A percentile compares a stretch with the other conserved stretches of the same genome.
These are phyloP conservation scores for Globisporangium polare DNA, from an alignment of 352 stramenopile genomes.

Conservation along the genomic window DNA sequence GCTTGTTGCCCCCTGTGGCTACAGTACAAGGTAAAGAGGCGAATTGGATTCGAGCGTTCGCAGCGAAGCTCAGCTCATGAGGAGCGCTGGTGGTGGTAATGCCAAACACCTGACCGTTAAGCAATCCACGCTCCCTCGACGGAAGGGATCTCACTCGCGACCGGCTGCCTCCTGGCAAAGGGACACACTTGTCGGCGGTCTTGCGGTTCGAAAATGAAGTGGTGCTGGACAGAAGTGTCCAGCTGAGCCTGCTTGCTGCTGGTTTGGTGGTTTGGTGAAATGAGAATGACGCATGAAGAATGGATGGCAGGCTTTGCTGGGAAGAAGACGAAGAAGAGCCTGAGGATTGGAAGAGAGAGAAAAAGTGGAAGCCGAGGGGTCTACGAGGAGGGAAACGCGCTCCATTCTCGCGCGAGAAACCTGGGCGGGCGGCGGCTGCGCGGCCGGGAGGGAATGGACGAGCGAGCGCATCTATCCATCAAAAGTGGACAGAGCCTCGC, in stretches of 20 bases:
- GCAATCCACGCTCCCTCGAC: not conserved
- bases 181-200: not conserved
- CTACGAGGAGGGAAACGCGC: not conserved
- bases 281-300: too few relatives aligned
- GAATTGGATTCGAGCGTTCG: not conserved
- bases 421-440: not conserved
- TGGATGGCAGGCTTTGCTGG: not conserved
- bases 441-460: not conserved
- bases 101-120: not conserved
- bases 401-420: not conserved
- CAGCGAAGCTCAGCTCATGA: not conserved
- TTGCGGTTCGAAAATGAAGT: not conserved
- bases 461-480: constrained; percentile 2
- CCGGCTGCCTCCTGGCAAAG: not conserved
- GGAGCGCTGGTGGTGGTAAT: too few relatives aligned
- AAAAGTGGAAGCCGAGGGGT: not conserved
- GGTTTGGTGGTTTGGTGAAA: not conserved
- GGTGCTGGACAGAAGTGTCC: not conserved
- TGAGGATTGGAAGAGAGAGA: not conserved
- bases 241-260: not conserved
- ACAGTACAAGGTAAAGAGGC: not conserved
- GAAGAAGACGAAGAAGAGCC: not conserved
- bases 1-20: not conserved
- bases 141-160: not conserved
- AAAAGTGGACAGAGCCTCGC: constrained; percentile 1